phyloP scores from a whole-genome alignment of 306 rosid genomes.

The Cicer pinnatifidum region DNA sequence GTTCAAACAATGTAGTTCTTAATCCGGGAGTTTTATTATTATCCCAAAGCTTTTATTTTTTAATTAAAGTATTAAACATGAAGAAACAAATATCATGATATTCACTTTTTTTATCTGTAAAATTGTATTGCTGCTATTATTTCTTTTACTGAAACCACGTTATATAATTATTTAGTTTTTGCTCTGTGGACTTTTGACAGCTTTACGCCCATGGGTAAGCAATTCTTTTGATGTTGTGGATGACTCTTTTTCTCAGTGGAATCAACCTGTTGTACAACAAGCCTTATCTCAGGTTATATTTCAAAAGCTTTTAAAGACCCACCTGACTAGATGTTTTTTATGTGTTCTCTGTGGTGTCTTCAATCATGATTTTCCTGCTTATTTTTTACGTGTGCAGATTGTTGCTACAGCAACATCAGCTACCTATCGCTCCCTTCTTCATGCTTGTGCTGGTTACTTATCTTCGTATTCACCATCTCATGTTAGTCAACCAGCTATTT shows the following conservation, averaged over 20 bases:
- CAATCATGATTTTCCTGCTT: constrained; percentile 41
- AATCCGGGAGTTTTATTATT: not conserved
- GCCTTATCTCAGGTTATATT: constrained; percentile 81
- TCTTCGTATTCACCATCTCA: constrained; percentile 89
- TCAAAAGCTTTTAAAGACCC: constrained; percentile 27
- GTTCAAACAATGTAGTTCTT: constrained; percentile 15
- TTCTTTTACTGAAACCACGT: constrained; percentile 17
- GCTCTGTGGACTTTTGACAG: constrained; percentile 54
- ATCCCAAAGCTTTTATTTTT: not conserved
- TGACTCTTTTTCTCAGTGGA: constrained; percentile 82
- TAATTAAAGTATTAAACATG: constrained; percentile 1
- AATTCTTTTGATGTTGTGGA: constrained; percentile 69
- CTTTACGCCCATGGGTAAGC: constrained; percentile 81
- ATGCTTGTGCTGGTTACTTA: constrained; percentile 88
- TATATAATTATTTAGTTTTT: constrained; percentile 36
- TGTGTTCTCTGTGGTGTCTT: constrained; percentile 30
- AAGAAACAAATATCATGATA: constrained; percentile 10
- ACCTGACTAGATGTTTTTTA: constrained; percentile 22
- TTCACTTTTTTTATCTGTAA: constrained; percentile 4
- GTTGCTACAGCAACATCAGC: constrained; percentile 69
- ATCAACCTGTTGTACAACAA: constrained; percentile 80
- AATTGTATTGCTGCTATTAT: constrained; percentile 17
- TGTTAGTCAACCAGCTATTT: constrained; percentile 59
- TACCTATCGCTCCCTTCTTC: constrained; percentile 72
- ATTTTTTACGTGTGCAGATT: constrained; percentile 64